A percentile compares a stretch with the other conserved stretches of the same genome.
phyloP scores from a whole-genome alignment of 2,329 filamentous ascomycete species.

The Ustulina deusta region DNA sequence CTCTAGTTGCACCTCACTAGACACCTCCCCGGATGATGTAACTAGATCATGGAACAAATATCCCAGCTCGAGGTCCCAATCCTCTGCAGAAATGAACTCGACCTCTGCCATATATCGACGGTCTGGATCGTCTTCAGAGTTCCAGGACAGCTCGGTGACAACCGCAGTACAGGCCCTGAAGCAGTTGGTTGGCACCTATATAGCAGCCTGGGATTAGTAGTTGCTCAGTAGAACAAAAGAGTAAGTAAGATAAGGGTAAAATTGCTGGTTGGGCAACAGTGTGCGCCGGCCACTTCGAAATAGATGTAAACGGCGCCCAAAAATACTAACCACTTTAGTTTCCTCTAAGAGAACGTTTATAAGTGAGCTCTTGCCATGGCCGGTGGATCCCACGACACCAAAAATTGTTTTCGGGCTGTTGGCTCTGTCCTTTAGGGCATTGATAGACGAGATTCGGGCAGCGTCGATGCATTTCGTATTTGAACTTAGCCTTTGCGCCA shows the following conservation, averaged over 20 bases:
- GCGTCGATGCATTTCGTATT: constrained; percentile 15
- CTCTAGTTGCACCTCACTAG: constrained; percentile 53
- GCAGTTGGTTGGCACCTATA: constrained; percentile 56
- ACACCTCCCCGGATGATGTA: constrained; percentile 54
- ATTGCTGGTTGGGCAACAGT: not conserved
- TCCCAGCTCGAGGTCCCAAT: constrained; percentile 66
- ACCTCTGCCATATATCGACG: constrained; percentile 65
- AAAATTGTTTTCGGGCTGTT: constrained; percentile 29
- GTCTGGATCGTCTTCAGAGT: constrained; percentile 55
- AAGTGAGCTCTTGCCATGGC: constrained; percentile 44
- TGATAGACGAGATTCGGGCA: constrained; percentile 16
- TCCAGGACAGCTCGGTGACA: constrained; percentile 70
- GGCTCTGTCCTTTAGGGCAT: constrained; percentile 29
- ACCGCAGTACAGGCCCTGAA: constrained; percentile 73
- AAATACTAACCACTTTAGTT: constrained; percentile 47
- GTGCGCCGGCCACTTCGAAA: not conserved
- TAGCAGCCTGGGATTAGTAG: not conserved
- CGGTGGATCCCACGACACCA: constrained; percentile 43
- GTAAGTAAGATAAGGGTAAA: not conserved
- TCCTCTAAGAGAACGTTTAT: constrained; percentile 45
- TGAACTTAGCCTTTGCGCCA: constrained; percentile 10
- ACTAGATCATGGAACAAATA: constrained; percentile 62
- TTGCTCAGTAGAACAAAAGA: not conserved
- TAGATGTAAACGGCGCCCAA: not conserved
- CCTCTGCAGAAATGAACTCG: constrained; percentile 64